Percentiles rank a stretch among this genome's conserved stretches.
Conservation (phyloP, 768 basidiomycete genomes). For the Russula lepida region DNA sequence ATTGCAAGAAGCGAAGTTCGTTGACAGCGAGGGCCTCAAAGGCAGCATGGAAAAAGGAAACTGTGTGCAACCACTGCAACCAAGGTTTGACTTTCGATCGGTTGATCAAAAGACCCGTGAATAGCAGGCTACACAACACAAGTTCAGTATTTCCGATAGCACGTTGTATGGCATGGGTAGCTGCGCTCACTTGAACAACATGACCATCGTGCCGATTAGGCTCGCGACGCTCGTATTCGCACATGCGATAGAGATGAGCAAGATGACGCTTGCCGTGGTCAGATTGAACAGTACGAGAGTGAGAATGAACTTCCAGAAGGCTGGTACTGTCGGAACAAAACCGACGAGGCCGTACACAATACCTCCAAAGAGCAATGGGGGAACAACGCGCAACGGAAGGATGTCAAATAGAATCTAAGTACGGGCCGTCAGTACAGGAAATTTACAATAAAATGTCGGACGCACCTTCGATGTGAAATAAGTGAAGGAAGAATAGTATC, state of each 20-base stretch:
- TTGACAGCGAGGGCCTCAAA: conserved; percentile 98
- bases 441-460: neutral
- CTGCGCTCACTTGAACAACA: conserved; percentile 89
- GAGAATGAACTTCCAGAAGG: conserved; percentile 98
- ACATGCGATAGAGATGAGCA: conserved; percentile 85
- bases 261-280: conserved; percentile 85
- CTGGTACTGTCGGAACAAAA: conserved; percentile 79
- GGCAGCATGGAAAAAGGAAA: conserved; percentile 98
- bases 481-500: conserved; percentile 94
- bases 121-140: conserved; percentile 57
- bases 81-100: conserved; percentile 68
- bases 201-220: conserved; percentile 87
- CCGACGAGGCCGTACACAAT: conserved; percentile 95
- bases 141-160: neutral
- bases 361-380: conserved; percentile 90
- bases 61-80: conserved; percentile 79
- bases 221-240: conserved; percentile 83
- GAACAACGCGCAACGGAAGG: conserved; percentile 86
- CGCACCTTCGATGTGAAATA: conserved; percentile 90
- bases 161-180: conserved; percentile 20
- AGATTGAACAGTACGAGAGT: conserved; percentile 94
- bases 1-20: conserved; percentile 85
- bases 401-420: conserved; percentile 88
- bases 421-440: neutral
- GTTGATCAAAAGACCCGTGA: conserved; percentile 94